phyloP scores from a whole-genome alignment of 768 basidiomycete genomes.

The Termitomyces eurrhizus region DNA sequence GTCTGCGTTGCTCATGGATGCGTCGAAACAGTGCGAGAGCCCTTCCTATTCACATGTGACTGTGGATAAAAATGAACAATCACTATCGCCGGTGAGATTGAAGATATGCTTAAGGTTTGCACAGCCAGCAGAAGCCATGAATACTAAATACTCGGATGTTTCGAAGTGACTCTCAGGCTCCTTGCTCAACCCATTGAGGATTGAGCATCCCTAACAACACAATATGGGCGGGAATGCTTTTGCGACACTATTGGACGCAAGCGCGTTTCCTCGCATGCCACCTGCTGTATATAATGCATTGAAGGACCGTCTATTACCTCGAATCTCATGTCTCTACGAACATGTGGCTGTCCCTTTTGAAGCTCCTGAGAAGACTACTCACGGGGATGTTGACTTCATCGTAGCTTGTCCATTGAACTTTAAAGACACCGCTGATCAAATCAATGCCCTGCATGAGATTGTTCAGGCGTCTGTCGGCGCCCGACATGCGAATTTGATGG shows the following conservation, averaged over 20 bases:
- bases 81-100: background rate
- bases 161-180: background rate
- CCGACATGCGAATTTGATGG: constrained; percentile 2
- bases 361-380: constrained; percentile 59
- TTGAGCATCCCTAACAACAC: background rate
- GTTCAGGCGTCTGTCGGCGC: background rate
- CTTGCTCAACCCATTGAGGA: background rate
- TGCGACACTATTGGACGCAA: constrained; percentile 34
- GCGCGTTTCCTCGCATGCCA: constrained; percentile 60
- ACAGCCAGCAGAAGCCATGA: background rate
- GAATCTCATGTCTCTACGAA: constrained; percentile 42
- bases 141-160: background rate
- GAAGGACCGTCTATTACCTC: constrained; percentile 40
- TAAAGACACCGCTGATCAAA: constrained; percentile 8
- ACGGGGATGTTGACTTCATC: constrained; percentile 70
- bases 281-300: constrained; percentile 46
- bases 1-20: background rate
- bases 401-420: constrained; percentile 41
- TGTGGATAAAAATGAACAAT: too few relatives aligned
- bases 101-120: background rate
- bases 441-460: constrained; percentile 20
- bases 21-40: background rate
- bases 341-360: constrained; percentile 55
- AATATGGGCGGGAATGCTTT: constrained; percentile 77
- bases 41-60: too few relatives aligned